Base-by-base conservation (phyloP, 2,329 filamentous ascomycete species). In the Ophiostoma novo-ulmi region DNA sequence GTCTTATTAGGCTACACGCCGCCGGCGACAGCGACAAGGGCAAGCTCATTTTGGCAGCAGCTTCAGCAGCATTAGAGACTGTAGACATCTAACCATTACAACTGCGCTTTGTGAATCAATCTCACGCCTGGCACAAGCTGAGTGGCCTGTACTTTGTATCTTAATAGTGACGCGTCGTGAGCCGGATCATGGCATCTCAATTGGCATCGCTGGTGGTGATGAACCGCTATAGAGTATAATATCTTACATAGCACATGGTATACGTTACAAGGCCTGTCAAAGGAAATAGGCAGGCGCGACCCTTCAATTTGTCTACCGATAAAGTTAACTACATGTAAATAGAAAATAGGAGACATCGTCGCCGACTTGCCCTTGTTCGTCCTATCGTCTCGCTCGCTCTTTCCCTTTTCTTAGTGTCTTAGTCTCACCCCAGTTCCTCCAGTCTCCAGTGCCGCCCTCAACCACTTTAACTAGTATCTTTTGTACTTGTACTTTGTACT, bases 281-380 rank as follows among this genome's bases (percentile, higher is more conserved):
- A 31, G 31, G 3, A 31, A 63, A 35, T 26, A 63, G 26, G 58
- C 58, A 63, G 26, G 26, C 22, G 11, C 58, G 58, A 35, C 58
- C 58, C 58, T 63, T 63, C 58, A 63, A 35, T 35, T 35, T 63
- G 26, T 31, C n/a, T 48, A 22, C 7, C 58, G 26, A 3, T 26
- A 26, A 13, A 20, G 52, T 58, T 10, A 22, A 26, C n/a, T 14
- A 55, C 4, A 26, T 55, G 11, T 14, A 63, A 35, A n/a, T 39
- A 65, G 63, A 39, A 65, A 65, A 65, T 64, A 65, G 63, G 63
- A 22, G 63, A 65, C 63, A 38, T 26, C 35, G 17, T 38, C 17
- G 61, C 17, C 61, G 17, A 64, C 6, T 17, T 31, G 31, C 61
- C 61, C 61, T 64, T 64, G 61, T 64, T 35, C 31, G 52, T 22